phyloP scores from a whole-genome alignment of 768 basidiomycete species.

The Leccinum variicolor region DNA sequence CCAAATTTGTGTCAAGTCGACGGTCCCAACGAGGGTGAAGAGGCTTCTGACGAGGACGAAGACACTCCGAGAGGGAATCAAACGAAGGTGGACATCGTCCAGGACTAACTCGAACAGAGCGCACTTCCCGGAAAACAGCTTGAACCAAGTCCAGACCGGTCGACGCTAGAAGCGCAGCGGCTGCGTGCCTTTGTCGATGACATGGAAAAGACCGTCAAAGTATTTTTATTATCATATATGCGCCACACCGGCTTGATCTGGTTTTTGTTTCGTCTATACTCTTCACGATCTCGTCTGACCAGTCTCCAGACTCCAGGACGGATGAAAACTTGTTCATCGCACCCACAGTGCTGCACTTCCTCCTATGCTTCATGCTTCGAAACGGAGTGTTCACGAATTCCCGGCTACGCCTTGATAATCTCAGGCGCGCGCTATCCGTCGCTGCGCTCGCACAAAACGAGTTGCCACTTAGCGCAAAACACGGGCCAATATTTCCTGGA shows the following conservation, averaged over 20 bases:
- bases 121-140: conserved; percentile 29
- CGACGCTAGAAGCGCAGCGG: conserved; percentile 15
- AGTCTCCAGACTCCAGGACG: conserved; percentile 33
- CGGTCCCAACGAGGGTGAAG: conserved; percentile 31
- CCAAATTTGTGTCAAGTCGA: conserved; percentile 18
- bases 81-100: conserved; percentile 20
- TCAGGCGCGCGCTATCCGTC: conserved; percentile 45
- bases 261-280: conserved; percentile 32
- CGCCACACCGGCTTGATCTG: conserved; percentile 63
- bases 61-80: conserved; percentile 21
- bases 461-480: conserved; percentile 39
- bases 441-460: conserved; percentile 37
- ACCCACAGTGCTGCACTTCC: conserved; percentile 44
- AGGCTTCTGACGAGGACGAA: conserved; percentile 26
- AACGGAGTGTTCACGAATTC: conserved; percentile 39
- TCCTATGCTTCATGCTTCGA: conserved; percentile 43
- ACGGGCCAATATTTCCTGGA: conserved; percentile 39
- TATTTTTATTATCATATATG: conserved; percentile 72
- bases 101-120: conserved; percentile 28
- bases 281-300: conserved; percentile 6
- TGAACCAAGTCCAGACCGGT: conserved; percentile 16
- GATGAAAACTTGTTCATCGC: conserved; percentile 40
- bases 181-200: conserved; percentile 55
- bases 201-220: conserved; percentile 54
- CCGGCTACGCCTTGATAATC: conserved; percentile 15